Percentiles rank a stretch among this genome's conserved stretches.
Conservation (phyloP, 129 eudicot species). For the Kitagawia praeruptora region DNA sequence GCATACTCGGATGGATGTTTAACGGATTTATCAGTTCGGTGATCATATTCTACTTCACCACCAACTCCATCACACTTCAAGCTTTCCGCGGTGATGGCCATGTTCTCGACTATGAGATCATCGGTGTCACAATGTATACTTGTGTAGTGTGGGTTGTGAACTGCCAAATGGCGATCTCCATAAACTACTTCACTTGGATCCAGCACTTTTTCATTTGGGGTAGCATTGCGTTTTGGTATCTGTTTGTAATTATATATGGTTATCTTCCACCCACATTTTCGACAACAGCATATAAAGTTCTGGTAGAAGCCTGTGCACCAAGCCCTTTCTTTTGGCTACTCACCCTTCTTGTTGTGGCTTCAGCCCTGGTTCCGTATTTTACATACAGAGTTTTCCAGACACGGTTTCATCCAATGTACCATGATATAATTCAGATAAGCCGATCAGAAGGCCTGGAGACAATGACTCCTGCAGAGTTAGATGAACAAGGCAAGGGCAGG, state of each 20-base stretch:
- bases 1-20: conserved; percentile 91
- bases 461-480: conserved; percentile 27
- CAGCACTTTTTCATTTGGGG: conserved; percentile 98
- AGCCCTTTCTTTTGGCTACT: conserved; percentile 76
- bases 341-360: conserved; percentile 51
- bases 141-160: conserved; percentile 94
- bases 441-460: conserved; percentile 35
- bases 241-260: conserved; percentile 63
- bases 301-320: conserved; percentile 84
- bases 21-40: conserved; percentile 71
- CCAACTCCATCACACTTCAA: conserved; percentile 41
- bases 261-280: conserved; percentile 42
- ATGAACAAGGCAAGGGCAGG: conserved; percentile 30
- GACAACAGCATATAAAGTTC: conserved; percentile 66
- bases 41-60: conserved; percentile 74
- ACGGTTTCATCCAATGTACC: conserved; percentile 78
- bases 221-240: conserved; percentile 69
- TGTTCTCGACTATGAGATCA: conserved; percentile 53
- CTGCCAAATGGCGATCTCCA: conserved; percentile 91
- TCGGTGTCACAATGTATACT: conserved; percentile 74
- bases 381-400: conserved; percentile 65
- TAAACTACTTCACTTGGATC: conserved; percentile 96
- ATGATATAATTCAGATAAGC: conserved; percentile 56
- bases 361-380: conserved; percentile 60
- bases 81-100: conserved; percentile 81